phyloP scores from a whole-genome alignment of 805 yeast genomes.

The Teunomyces atbi region DNA sequence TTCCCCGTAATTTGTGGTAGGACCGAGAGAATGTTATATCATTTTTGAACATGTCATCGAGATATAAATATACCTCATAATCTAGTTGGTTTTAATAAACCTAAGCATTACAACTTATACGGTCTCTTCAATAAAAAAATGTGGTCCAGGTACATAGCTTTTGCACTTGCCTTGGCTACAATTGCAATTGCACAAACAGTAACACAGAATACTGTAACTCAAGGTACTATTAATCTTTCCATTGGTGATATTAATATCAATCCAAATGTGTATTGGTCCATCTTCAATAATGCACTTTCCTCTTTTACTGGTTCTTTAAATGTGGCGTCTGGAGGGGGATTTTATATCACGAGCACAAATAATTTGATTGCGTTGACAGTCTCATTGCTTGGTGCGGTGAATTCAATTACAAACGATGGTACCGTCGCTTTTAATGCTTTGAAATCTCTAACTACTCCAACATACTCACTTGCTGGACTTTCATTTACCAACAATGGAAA shows the following conservation, averaged over 20 bases:
- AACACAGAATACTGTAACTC: conserved; percentile 14
- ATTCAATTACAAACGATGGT: conserved; percentile 20
- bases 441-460: conserved; percentile 10
- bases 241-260: conserved; percentile 17
- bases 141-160: conserved; percentile 1
- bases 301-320: conserved; percentile 13
- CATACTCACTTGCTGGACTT: conserved; percentile 7
- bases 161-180: conserved; percentile 2
- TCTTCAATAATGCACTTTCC: conserved; percentile 14
- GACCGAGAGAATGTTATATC: not conserved
- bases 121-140: not conserved
- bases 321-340: conserved; percentile 14
- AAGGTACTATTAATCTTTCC: conserved; percentile 16
- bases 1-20: not conserved
- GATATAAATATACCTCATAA: not conserved
- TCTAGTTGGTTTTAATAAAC: not conserved
- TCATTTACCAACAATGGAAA: conserved; percentile 12
- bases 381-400: conserved; percentile 9
- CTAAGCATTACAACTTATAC: not conserved
- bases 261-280: conserved; percentile 19
- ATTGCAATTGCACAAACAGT: conserved; percentile 4
- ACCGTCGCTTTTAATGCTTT: conserved; percentile 14
- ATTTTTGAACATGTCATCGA: not conserved
- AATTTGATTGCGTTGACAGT: conserved; percentile 9
- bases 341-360: conserved; percentile 13